These are phyloP conservation scores for Penstemon barbatus DNA, from an alignment of 257 asterid genomes.

Conservation along the genomic window DNA sequence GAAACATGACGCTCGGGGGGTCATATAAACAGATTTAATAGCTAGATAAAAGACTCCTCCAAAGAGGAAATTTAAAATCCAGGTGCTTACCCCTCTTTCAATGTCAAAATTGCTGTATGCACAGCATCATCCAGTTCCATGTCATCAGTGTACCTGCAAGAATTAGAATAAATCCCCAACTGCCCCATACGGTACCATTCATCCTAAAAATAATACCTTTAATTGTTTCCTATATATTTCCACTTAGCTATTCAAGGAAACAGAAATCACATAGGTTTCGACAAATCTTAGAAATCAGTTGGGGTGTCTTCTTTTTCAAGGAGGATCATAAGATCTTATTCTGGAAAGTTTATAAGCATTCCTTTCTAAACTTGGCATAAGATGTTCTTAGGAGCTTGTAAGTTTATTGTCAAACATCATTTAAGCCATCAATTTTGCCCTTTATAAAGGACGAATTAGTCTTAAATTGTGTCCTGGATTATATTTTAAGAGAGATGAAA, in stretches of 20 bases:
- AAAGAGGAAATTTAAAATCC: not conserved
- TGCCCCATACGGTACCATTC: too few species aligned
- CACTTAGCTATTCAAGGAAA: too few species aligned
- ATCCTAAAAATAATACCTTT: too few species aligned
- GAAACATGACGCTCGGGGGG: not conserved
- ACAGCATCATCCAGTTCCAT: slow-evolving; percentile 99
- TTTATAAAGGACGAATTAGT: not conserved
- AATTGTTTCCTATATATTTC: too few species aligned
- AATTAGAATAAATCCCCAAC: not conserved
- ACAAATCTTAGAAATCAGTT: not conserved
- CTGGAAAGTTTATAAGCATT: too few species aligned
- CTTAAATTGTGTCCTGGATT: not conserved
- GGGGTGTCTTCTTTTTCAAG: too few species aligned
- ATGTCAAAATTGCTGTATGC: slow-evolving; percentile 95
- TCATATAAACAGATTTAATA: not conserved
- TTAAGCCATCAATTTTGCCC: not conserved
- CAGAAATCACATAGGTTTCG: too few species aligned
- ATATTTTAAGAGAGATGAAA: not conserved
- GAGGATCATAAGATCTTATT: too few species aligned
- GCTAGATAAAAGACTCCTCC: not conserved
- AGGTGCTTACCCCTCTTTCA: slow-evolving; percentile 89
- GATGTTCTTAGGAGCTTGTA: too few species aligned
- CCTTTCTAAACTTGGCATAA: too few species aligned
- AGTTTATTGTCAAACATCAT: too few species aligned
- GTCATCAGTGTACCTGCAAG: slow-evolving; percentile 87